Evolutionary conservation across 192 early-diverging fungal species (phyloP), one percentile per base, ranked within the genome.

Genomic region (Coemansia sp.): DNA sequence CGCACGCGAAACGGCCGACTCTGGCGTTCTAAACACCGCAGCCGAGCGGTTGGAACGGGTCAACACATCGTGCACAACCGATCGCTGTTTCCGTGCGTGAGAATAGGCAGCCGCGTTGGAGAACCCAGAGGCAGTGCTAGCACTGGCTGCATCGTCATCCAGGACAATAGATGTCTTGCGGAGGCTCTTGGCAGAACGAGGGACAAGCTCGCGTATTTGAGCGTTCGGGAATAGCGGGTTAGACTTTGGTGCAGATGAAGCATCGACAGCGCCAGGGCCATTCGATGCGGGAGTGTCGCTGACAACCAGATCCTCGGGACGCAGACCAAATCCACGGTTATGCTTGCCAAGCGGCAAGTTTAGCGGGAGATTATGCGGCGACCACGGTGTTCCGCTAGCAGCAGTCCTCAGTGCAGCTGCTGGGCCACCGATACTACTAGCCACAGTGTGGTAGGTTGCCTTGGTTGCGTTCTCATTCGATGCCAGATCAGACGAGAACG

Each of bases 161-260:
- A 60, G 16, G 2, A 68, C 73, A 59, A 81, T 25, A 21, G 78
- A 81, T 26, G 66, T 59, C 25, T 63, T 67, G 66, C 78, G 78
- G 48, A 53, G 64, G 55, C 48, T 28, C 57, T 72, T 75, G 25
- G 43, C 7, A 10, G 73, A 65, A 7, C 78, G 72, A 8, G 72
- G 78, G 20, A 66, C 73, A 30, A 81, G 66, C 57, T 75, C 69
- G 25, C 78, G 78, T 20, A 81, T 70, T 15, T 66, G 65, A n/a
- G 69, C 67, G 31, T 69, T 53, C 13, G 73, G 70, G 60, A 75
- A 81, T 12, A 59, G 53, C 28, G 65, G 65, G 4, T 65, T 63
- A 0, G 35, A 16, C 20, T 21, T n/a, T 15, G 63, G 28, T 30
- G 40, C 18, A 45, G 46, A 28, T 18, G 12, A 3, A 23, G n/a